Evolutionary conservation across 306 rosid genomes (phyloP).

Genomic region (Carpinus fangiana): DNA sequence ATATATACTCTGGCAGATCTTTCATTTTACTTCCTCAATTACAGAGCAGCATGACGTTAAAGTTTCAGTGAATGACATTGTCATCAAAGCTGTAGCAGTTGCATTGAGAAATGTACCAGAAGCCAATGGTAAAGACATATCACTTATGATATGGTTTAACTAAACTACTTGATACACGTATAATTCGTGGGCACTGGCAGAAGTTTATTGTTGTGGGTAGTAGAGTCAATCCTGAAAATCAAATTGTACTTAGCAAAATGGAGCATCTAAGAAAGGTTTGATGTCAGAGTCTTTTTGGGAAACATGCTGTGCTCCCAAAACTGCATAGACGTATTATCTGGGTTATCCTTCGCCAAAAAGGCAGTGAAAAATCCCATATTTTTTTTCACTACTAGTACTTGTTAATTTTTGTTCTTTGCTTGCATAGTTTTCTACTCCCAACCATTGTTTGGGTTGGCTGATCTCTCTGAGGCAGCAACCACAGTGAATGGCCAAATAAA

Average conservation of each 20-base stretch:
- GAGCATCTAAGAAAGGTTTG: not conserved
- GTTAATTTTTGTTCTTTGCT: not conserved
- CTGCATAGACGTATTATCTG: not conserved
- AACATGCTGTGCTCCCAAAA: not conserved
- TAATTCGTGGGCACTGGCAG: not conserved
- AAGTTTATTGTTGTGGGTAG: not conserved
- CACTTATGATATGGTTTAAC: not conserved
- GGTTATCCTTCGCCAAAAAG: not conserved
- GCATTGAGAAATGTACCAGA: constrained; percentile 82
- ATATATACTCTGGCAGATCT: constrained; percentile 24
- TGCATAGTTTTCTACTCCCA: not conserved
- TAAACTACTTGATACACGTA: not conserved
- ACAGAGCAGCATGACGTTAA: constrained; percentile 87
- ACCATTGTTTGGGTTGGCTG: not conserved
- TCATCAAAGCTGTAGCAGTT: constrained; percentile 93
- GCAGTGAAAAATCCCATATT: not conserved
- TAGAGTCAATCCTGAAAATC: not conserved
- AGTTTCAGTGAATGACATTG: constrained; percentile 96
- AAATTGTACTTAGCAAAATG: not conserved
- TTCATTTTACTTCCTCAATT: constrained; percentile 32
- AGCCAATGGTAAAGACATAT: constrained; percentile 75
- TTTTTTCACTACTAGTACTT: not conserved
- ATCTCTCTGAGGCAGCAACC: not conserved
- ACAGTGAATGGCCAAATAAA: not conserved
- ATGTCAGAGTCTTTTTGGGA: not conserved